Percentiles rank a stretch among this genome's conserved stretches.
Evolutionary conservation across 2,329 filamentous ascomycete species (phyloP).

Genomic region (Ustulina deusta): DNA sequence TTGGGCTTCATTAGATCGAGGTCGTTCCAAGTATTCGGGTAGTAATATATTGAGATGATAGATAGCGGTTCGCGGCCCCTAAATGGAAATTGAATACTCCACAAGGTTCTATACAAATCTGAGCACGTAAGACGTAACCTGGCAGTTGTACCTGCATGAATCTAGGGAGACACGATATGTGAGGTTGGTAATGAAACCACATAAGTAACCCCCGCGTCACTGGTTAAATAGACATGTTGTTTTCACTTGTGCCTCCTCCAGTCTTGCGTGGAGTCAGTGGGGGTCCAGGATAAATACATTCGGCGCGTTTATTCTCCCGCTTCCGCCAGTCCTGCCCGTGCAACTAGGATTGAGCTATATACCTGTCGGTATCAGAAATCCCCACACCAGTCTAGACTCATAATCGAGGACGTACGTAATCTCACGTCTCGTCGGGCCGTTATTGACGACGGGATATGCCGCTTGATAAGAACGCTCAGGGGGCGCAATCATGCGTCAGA

Average conservation of each 20-base stretch:
- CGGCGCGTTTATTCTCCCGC: slow-evolving; percentile 29
- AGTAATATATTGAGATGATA: slow-evolving; percentile 12
- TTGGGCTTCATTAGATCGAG: neutral
- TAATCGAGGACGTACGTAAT: slow-evolving; percentile 2
- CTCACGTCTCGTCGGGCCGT: slow-evolving; percentile 17
- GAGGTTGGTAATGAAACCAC: slow-evolving; percentile 12
- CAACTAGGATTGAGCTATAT: neutral
- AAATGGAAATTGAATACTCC: slow-evolving; percentile 7
- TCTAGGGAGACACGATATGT: neutral
- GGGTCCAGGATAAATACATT: slow-evolving; percentile 34
- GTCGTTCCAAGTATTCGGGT: neutral
- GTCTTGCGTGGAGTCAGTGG: neutral
- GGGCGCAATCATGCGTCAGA: neutral
- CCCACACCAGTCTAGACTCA: slow-evolving; percentile 6
- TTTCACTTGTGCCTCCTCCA: slow-evolving; percentile 5
- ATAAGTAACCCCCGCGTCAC: neutral
- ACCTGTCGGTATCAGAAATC: neutral
- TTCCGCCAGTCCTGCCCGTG: slow-evolving; percentile 16
- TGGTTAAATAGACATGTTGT: slow-evolving; percentile 28
- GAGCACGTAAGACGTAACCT: neutral
- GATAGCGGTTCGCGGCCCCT: slow-evolving; percentile 2
- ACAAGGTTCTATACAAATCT: slow-evolving; percentile 10
- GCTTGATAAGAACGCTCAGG: slow-evolving; percentile 11
- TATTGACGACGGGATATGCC: neutral
- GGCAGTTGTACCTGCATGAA: neutral